These are phyloP conservation scores for Candida berthetii DNA, from an alignment of 805 yeast genomes.

Conservation along the genomic window DNA sequence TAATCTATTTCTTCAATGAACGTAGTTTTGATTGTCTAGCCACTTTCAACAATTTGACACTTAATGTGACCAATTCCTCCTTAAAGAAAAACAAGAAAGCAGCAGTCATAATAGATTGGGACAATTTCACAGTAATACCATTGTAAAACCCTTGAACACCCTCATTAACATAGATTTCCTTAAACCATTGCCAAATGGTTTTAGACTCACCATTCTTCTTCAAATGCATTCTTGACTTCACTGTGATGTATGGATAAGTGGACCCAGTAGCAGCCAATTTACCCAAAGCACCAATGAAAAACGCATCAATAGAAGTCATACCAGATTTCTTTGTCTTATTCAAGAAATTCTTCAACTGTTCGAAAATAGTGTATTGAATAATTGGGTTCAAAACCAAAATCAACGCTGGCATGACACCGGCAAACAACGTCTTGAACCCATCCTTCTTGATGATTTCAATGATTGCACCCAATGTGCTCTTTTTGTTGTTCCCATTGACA, in stretches of 20 bases:
- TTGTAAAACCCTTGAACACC: slow-evolving; percentile 75
- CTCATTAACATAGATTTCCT: slow-evolving; percentile 57
- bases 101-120: slow-evolving; percentile 82
- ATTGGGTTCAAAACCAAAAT: slow-evolving; percentile 84
- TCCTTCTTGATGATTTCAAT: slow-evolving; percentile 60
- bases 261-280: slow-evolving; percentile 83
- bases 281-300: slow-evolving; percentile 83
- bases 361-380: slow-evolving; percentile 87
- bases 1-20: too few relatives aligned
- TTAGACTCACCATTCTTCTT: slow-evolving; percentile 25
- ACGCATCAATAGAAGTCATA: slow-evolving; percentile 70
- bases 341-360: slow-evolving; percentile 69
- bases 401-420: slow-evolving; percentile 85
- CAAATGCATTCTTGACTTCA: slow-evolving; percentile 85
- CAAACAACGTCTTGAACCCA: slow-evolving; percentile 67
- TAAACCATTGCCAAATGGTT: slow-evolving; percentile 44
- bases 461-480: slow-evolving; percentile 49
- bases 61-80: slow-evolving; percentile 67
- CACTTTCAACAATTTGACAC: slow-evolving; percentile 46
- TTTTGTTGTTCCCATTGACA: slow-evolving; percentile 32
- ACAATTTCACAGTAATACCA: slow-evolving; percentile 73
- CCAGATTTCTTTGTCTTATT: slow-evolving; percentile 41
- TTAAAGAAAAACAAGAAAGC: slow-evolving; percentile 88
- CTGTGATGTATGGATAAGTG: slow-evolving; percentile 88
- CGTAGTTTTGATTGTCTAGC: slow-evolving; percentile 16